Percentiles rank a stretch among this genome's conserved stretches.
Conservation (phyloP, 2,329 filamentous ascomycete species). For the Xenoacremonium recifei region DNA sequence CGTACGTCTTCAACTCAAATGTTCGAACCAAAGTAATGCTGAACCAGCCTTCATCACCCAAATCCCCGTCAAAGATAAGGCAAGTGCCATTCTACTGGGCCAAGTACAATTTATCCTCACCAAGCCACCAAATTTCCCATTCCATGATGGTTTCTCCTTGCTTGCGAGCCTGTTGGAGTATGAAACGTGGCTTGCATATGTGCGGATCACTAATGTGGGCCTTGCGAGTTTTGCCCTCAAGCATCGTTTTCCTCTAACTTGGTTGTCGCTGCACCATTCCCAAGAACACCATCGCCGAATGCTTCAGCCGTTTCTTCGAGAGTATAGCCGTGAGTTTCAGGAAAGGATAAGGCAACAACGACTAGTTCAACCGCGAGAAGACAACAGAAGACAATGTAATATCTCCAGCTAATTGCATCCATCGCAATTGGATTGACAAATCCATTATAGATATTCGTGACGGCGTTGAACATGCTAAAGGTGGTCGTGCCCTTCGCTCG, state of each 20-base stretch:
- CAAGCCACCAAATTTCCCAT: too few species aligned
- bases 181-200: too few species aligned
- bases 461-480: conserved; percentile 4
- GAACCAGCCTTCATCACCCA: too few species aligned
- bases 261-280: background rate
- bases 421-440: background rate
- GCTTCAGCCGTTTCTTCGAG: background rate
- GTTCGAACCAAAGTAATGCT: too few species aligned
- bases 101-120: too few species aligned
- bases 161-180: too few species aligned
- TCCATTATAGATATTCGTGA: background rate
- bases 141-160: too few species aligned
- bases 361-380: background rate
- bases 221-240: too few species aligned
- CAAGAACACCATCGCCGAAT: background rate
- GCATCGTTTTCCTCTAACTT: background rate
- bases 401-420: background rate
- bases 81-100: too few species aligned
- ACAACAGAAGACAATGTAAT: background rate
- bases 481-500: conserved; percentile 46
- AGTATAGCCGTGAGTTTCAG: background rate
- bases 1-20: too few species aligned
- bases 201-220: too few species aligned
- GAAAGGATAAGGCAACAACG: background rate
- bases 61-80: too few species aligned